Base-by-base conservation (phyloP, 2,329 filamentous ascomycete genomes). In the Phoma sp. region DNA sequence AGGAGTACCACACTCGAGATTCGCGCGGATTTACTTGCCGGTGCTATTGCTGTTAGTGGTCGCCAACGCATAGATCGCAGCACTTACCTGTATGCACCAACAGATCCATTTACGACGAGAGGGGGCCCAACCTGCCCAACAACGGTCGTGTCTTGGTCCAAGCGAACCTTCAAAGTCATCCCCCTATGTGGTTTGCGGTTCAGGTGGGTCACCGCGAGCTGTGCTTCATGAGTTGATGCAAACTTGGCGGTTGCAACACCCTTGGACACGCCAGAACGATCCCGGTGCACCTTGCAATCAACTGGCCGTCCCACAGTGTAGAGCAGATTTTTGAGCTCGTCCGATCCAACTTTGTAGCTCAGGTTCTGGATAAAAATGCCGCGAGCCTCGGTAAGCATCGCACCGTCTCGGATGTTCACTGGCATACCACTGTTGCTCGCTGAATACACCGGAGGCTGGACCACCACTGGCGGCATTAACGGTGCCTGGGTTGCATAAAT, bases 361-460 rank as follows among this genome's bases (percentile, higher is more conserved):
- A 76, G 53, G 15, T 68, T 66, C 18, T 62, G 64, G 28, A 76
- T 69, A 57, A 74, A 74, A 25, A 76, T 69, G 7, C 73, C 73
- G 7, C 73, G 71, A 20, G 69, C 64, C 53, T 76, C 74, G 7
- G 73, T 76, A 23, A 71, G 55, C 17, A 73, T 60, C 14, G 67
- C 70, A 7, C 74, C 73, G n/a, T 66, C 57, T n/a, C 59, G 61
- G n/a, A 73, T 55, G 38, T 76, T 76, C 23, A 76, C 72, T 10
- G 72, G 69, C 37, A 76, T 65, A 2, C 73, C 72, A 23, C 58
- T 66, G 14, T 62, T 61, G 51, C 59, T 74, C 21, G 65, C 59
- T 23, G 67, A 69, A 55, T 74, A 75, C 2, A 66, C 57, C 20
- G 66, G 63, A 20, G 53, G 30, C n/a, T 59, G 59, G 10, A 60